Evolutionary conservation across 768 basidiomycete genomes (phyloP).

Genomic region (Lentinus brumalis): DNA sequence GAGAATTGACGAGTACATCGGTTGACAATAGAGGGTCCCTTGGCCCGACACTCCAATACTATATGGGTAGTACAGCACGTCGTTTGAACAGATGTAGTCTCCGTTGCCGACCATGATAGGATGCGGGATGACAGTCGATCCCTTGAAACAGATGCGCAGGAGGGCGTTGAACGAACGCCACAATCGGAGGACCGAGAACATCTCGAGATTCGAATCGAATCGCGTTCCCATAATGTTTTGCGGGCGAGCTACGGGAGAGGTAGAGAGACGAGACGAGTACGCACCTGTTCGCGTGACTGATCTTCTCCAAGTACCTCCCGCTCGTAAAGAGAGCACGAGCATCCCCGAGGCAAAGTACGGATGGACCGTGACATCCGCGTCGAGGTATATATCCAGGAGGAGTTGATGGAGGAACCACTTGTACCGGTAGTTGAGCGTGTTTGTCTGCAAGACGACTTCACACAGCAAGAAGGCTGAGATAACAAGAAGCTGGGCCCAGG

Average conservation of each 20-base stretch:
- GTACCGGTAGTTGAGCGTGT: constrained; percentile 67
- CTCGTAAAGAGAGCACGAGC: constrained; percentile 90
- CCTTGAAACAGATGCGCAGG: too few species aligned
- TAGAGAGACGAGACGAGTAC: constrained; percentile 30
- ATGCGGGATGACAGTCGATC: too few species aligned
- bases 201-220: too few species aligned
- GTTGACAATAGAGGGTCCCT: too few species aligned
- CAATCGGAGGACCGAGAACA: too few species aligned
- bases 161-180: too few species aligned
- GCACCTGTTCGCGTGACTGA: constrained; percentile 93
- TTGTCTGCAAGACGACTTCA: constrained; percentile 73
- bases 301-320: constrained; percentile 95
- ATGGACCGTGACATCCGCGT: constrained; percentile 51
- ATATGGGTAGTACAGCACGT: too few species aligned
- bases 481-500: constrained; percentile 64
- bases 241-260: not conserved
- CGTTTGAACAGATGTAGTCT: too few species aligned
- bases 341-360: constrained; percentile 84
- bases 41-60: too few species aligned
- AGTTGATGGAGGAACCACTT: constrained; percentile 48
- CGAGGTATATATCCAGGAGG: constrained; percentile 53
- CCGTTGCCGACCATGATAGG: too few species aligned
- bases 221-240: not conserved
- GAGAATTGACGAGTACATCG: too few species aligned
- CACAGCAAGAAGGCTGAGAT: constrained; percentile 72